Conservation (phyloP, 148 eudicot species). For the Heliosperma pusillum region DNA sequence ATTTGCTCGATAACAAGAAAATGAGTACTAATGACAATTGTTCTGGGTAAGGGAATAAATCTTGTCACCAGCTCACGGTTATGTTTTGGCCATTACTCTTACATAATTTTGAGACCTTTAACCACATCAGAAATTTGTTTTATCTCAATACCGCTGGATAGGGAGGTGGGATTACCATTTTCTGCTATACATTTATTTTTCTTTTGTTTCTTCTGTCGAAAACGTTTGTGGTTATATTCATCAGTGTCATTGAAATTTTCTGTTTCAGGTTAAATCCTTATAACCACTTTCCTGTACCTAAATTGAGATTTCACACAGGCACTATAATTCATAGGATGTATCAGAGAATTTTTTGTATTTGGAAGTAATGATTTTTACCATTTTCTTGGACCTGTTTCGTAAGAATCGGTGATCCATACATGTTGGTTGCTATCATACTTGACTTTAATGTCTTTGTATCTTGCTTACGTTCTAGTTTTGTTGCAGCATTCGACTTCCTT, state of each 20-base stretch:
- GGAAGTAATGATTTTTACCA: not conserved
- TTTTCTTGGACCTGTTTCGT: not conserved
- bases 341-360: not conserved
- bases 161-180: not conserved
- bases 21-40: slow-evolving; percentile 30
- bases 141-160: not conserved
- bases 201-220: not conserved
- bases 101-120: not conserved
- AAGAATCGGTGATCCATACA: not conserved
- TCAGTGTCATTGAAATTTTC: not conserved
- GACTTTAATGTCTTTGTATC: not conserved
- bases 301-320: not conserved
- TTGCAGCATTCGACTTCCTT: slow-evolving; percentile 32
- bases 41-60: slow-evolving; percentile 40
- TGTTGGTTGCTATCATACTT: not conserved
- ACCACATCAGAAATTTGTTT: slow-evolving; percentile 1
- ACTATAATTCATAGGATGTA: slow-evolving; percentile 2
- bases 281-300: not conserved
- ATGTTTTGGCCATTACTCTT: not conserved
- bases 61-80: not conserved
- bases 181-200: not conserved
- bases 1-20: slow-evolving; percentile 30
- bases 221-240: not conserved
- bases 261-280: not conserved
- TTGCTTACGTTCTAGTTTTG: slow-evolving; percentile 15